Evolutionary conservation across 371 early-diverging fungal genomes (phyloP).

Genomic region (Mucor piriformis): DNA sequence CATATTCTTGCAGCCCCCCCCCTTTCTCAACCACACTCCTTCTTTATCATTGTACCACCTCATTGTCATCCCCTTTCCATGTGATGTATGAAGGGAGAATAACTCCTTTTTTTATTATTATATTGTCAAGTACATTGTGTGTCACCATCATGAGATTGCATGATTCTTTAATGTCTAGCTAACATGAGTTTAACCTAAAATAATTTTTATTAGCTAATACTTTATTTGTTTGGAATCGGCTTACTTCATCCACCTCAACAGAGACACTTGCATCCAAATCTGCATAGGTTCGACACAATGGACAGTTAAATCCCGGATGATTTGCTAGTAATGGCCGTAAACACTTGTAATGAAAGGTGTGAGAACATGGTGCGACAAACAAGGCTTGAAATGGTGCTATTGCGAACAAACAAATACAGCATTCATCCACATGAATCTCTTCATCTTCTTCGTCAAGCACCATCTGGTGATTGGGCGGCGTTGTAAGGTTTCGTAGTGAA

Average conservation of each 20-base stretch:
- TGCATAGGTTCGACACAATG: constrained; percentile 92
- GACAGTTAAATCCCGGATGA: constrained; percentile 85
- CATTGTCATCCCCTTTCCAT: not conserved
- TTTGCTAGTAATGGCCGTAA: constrained; percentile 64
- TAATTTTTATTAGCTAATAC: not conserved
- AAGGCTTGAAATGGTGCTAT: constrained; percentile 92
- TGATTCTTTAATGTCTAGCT: not conserved
- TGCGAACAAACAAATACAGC: constrained; percentile 93
- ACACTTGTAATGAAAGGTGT: constrained; percentile 95
- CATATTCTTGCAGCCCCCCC: not conserved
- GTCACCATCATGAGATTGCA: too few relatives aligned
- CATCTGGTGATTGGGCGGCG: constrained; percentile 7
- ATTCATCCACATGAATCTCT: constrained; percentile 62
- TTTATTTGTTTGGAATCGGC: too few relatives aligned
- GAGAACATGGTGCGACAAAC: constrained; percentile 94
- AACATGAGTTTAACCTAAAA: constrained; percentile 19
- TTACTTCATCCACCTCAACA: constrained; percentile 57
- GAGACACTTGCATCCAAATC: constrained; percentile 77
- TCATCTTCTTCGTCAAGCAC: not conserved
- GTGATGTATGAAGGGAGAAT: not conserved
- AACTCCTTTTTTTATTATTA: not conserved
- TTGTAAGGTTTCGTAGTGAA: constrained; percentile 19
- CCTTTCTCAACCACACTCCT: not conserved
- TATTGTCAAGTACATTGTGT: not conserved
- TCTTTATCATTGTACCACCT: not conserved